Conservation (phyloP, 257 asterid genomes). For the Solanum lycopersicoides region DNA sequence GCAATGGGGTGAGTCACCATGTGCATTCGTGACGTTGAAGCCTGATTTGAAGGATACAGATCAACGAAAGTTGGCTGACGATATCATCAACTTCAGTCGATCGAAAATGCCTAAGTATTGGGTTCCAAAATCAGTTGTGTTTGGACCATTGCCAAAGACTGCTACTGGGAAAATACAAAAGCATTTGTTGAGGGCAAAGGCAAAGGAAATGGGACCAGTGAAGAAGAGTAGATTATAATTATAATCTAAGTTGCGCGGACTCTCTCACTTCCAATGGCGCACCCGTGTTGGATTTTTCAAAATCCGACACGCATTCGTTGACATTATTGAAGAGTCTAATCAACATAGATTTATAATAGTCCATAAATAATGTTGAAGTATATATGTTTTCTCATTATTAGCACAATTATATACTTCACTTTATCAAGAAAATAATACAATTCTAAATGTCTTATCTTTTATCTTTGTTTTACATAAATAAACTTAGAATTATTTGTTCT, state of each 20-base stretch:
- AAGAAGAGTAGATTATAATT: constrained; percentile 55
- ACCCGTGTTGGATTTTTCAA: too few relatives aligned
- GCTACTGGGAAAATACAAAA: constrained; percentile 97
- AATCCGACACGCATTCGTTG: neutral
- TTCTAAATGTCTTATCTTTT: neutral
- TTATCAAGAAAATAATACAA: neutral
- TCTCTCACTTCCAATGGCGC: neutral
- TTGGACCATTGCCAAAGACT: constrained; percentile 90
- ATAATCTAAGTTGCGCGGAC: neutral
- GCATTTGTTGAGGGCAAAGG: constrained; percentile 73
- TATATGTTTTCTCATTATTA: neutral
- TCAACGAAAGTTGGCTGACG: constrained; percentile 36
- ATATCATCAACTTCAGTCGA: constrained; percentile 64
- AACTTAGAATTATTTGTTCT: neutral
- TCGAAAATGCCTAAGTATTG: constrained; percentile 75
- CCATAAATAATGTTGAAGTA: neutral
- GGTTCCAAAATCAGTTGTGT: constrained; percentile 82
- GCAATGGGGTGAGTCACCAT: constrained; percentile 93
- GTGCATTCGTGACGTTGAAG: constrained; percentile 77
- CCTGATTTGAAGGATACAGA: constrained; percentile 23
- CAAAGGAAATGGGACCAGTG: constrained; percentile 83
- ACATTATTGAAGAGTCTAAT: neutral
- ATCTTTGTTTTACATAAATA: neutral
- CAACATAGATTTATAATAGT: neutral
- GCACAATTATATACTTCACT: neutral